Percentiles rank a stretch among this genome's conserved stretches.
phyloP scores from a whole-genome alignment of 441 rosid genomes.

The Brassica balearica region DNA sequence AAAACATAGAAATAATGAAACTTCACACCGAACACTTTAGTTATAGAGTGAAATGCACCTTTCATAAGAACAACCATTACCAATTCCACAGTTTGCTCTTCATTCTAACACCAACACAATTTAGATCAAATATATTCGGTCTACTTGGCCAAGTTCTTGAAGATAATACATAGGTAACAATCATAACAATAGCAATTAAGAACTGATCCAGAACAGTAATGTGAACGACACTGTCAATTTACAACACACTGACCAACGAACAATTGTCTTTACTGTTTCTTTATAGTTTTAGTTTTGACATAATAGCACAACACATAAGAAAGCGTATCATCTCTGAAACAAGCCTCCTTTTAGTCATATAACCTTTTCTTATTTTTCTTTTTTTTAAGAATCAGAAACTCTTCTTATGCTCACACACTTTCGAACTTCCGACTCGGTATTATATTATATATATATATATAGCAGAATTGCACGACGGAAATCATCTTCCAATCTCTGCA shows the following conservation, averaged over 20 bases:
- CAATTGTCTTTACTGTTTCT: conserved; percentile 18
- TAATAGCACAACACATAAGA: conserved; percentile 31
- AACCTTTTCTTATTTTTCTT: conserved; percentile 14
- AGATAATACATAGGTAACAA: conserved; percentile 11
- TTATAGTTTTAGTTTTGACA: neutral
- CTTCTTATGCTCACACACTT: conserved; percentile 38
- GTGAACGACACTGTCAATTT: conserved; percentile 32
- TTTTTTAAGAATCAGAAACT: conserved; percentile 26
- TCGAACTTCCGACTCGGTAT: conserved; percentile 25
- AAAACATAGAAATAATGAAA: neutral
- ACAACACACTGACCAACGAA: conserved; percentile 33
- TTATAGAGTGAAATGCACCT: neutral
- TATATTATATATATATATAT: conserved; percentile 18
- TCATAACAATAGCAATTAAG: neutral
- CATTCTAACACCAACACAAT: neutral
- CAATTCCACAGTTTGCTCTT: neutral
- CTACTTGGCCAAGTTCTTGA: neutral
- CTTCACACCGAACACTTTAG: neutral
- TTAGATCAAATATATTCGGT: neutral
- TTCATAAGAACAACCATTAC: neutral
- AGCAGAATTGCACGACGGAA: conserved; percentile 26
- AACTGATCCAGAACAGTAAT: neutral
- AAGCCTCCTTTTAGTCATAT: conserved; percentile 30
- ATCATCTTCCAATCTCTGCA: conserved; percentile 36
- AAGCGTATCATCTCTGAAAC: conserved; percentile 26